These are phyloP conservation scores for Luzula sylvatica DNA, from an alignment of 176 grass and related monocot genomes.

Conservation along the genomic window DNA sequence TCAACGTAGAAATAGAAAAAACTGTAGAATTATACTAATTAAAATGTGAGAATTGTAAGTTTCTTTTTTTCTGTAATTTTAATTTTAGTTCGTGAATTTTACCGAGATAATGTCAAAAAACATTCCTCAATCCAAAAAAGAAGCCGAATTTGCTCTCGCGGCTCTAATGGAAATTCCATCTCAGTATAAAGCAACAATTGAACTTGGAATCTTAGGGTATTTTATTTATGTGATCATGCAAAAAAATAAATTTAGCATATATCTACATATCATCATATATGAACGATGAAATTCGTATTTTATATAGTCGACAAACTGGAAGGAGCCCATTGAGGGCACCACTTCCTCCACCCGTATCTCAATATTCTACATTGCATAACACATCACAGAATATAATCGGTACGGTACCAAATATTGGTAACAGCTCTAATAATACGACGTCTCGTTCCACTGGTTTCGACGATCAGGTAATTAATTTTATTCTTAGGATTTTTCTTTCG, in stretches of 20 bases:
- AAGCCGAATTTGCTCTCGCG: slow-evolving; percentile 75
- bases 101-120: slow-evolving; percentile 70
- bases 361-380: not conserved
- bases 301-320: slow-evolving; percentile 31
- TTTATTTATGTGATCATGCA: slow-evolving; percentile 19
- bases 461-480: not conserved
- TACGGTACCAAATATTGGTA: not conserved
- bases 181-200: slow-evolving; percentile 72
- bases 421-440: not conserved
- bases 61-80: not conserved
- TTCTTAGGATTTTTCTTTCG: not conserved
- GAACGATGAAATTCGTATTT: slow-evolving; percentile 19
- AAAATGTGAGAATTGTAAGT: not conserved
- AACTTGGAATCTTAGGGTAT: slow-evolving; percentile 75
- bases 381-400: not conserved
- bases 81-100: slow-evolving; percentile 74
- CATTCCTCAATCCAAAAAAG: slow-evolving; percentile 45
- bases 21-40: no score
- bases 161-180: slow-evolving; percentile 80
- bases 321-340: slow-evolving; percentile 52
- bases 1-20: no score
- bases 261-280: slow-evolving; percentile 17
- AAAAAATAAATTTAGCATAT: no score
- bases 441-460: not conserved
- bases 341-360: slow-evolving; percentile 51